Evolutionary conservation across 257 asterid genomes (phyloP), one percentile per base, ranked within the genome.

Genomic region (Capsicum rhomboideum): DNA sequence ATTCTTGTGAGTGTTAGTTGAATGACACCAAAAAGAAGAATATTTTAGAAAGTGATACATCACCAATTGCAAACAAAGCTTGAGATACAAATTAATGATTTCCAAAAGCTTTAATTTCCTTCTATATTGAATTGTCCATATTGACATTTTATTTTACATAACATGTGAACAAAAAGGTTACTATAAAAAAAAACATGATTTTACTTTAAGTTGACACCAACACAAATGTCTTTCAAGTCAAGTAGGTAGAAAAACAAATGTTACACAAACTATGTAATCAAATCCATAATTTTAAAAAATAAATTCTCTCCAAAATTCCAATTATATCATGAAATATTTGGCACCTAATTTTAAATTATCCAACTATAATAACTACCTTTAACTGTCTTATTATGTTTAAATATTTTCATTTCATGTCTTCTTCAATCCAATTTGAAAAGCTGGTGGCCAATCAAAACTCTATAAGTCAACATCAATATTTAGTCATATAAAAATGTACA

Each of bases 171-270:
- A 69, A 82, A 79, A 20, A 13, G 21, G 10, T 80, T 50, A 50
- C 82, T 50, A 50, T 44, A 77, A 77, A 74, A 34, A 26, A 11
- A 80, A 4, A 80, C 77, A 61, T 80, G 89, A 82, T 82, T 87
- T 52, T 89, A 90, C 91, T 87, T 89, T 83, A 87, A 89, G 88
- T 82, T 77, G 88, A 85, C 89, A 88, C 67, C 85, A 53, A 75
- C n/a, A 59, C 21, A 66, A 34, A 42, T 89, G 55, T 83, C 91
- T 87, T 89, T 6, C 83, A 87, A 79, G 88, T 82, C 67, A 89
- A 87, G 88, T 82, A 81, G 29, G 26, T 1, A 1, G n/a, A 82
- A 6, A 46, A 23, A 23, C 53, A 46, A 56, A 80, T 7, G 42
- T 28, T 42, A 4, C 72, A 56, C 42, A 4, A 34, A 0, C 75